Percentiles rank a stretch among this genome's conserved stretches.
These are phyloP conservation scores for Globisporangium spinosum DNA, from an alignment of 352 stramenopile genomes.

Conservation along the genomic window DNA sequence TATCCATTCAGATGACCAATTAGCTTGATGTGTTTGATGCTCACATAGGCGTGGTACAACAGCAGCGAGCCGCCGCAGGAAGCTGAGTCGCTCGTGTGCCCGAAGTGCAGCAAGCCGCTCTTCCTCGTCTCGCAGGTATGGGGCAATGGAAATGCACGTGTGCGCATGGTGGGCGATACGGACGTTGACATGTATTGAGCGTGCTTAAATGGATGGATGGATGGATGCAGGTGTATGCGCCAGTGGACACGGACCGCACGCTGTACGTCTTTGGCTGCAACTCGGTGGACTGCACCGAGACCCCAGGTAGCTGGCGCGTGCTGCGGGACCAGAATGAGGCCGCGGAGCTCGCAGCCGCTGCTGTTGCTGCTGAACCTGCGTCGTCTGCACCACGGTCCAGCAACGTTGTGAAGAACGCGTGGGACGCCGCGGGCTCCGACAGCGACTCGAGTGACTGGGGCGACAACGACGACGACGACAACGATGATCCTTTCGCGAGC, in stretches of 20 bases:
- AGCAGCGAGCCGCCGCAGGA: constrained; percentile 32
- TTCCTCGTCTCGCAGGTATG: constrained; percentile 65
- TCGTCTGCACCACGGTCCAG: not conserved
- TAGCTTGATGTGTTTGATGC: not conserved
- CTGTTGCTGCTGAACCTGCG: not conserved
- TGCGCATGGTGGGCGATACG: not conserved
- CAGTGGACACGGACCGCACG: constrained; percentile 64
- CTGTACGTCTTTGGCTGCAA: constrained; percentile 88
- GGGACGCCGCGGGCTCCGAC: constrained; percentile 21
- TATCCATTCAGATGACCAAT: not conserved
- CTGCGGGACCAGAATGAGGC: constrained; percentile 51
- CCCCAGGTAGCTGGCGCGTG: constrained; percentile 64
- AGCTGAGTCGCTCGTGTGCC: constrained; percentile 38
- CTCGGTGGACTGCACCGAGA: constrained; percentile 61
- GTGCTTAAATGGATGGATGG: not conserved
- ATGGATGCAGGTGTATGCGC: constrained; percentile 63
- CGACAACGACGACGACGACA: constrained; percentile 44
- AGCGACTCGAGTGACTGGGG: constrained; percentile 77
- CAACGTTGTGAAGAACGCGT: constrained; percentile 24
- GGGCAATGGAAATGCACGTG: not conserved
- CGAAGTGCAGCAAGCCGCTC: constrained; percentile 50
- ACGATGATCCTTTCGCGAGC: constrained; percentile 8
- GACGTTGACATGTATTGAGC: not conserved
- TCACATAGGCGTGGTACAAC: constrained; percentile 49
- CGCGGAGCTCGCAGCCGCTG: constrained; percentile 5